Percentiles rank a stretch among this genome's conserved stretches.
phyloP scores from a whole-genome alignment of 2,329 filamentous ascomycete genomes.

The Botrytis deweyae region DNA sequence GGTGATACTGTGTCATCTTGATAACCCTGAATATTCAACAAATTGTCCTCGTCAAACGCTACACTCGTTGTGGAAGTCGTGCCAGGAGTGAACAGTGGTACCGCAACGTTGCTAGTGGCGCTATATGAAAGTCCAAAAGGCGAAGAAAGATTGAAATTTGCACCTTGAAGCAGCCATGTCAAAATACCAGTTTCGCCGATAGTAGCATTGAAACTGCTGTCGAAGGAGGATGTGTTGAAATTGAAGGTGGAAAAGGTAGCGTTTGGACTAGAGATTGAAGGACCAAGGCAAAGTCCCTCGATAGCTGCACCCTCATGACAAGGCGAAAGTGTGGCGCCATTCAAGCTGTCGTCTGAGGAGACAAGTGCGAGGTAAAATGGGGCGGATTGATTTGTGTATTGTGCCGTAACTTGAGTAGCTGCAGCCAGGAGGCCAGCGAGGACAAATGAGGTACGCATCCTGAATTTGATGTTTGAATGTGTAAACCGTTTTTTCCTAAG shows the following conservation, averaged over 20 bases:
- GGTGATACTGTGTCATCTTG: conserved; percentile 44
- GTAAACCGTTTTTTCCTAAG: not conserved
- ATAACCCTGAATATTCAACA: conserved; percentile 44
- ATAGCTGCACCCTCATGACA: conserved; percentile 51
- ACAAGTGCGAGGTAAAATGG: conserved; percentile 46
- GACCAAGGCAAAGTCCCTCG: conserved; percentile 45
- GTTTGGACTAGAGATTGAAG: conserved; percentile 24
- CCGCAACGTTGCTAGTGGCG: conserved; percentile 44
- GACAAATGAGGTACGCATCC: conserved; percentile 31
- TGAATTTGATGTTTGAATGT: not conserved
- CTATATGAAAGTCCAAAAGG: conserved; percentile 42
- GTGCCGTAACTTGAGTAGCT: conserved; percentile 29
- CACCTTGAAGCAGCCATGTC: conserved; percentile 30
- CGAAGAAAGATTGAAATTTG: conserved; percentile 39
- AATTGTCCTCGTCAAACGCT: conserved; percentile 43
- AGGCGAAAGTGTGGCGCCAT: conserved; percentile 43
- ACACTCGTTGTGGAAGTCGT: conserved; percentile 34
- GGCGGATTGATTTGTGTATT: conserved; percentile 42
- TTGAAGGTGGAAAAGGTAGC: conserved; percentile 28
- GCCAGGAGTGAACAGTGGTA: conserved; percentile 43
- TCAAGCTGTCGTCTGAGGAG: conserved; percentile 42
- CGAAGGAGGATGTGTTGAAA: conserved; percentile 31
- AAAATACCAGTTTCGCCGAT: conserved; percentile 32
- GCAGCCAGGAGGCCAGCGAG: conserved; percentile 27
- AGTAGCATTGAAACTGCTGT: conserved; percentile 22